Evolutionary conservation across 495 filamentous ascomycete species (phyloP).

Genomic region (Aspergillus mulundensis): DNA sequence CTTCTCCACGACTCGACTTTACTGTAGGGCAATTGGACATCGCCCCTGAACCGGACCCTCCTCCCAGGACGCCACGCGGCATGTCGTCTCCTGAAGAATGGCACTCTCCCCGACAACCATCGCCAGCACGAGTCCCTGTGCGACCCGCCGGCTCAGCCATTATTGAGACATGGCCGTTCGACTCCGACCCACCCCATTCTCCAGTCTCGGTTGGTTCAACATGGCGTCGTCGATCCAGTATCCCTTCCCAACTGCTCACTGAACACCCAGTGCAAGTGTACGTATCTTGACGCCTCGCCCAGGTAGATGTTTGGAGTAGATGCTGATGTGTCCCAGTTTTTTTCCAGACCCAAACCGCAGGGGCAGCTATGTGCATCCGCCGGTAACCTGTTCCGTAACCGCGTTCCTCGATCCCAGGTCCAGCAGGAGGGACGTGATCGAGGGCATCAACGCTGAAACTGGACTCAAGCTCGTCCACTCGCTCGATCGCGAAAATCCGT

Average conservation of each 20-base stretch:
- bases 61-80: not conserved
- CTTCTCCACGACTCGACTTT: not conserved
- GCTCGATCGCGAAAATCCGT: not conserved
- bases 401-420: not conserved
- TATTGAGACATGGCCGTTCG: not conserved
- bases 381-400: not conserved
- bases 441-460: not conserved
- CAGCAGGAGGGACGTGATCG: conserved; percentile 3
- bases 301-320: no score
- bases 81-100: not conserved
- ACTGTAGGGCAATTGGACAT: no score
- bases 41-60: not conserved
- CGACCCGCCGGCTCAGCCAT: not conserved
- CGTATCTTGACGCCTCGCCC: no score
- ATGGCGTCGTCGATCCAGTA: conserved; percentile 2
- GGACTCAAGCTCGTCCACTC: conserved; percentile 2
- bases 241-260: not conserved
- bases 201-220: not conserved
- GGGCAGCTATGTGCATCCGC: not conserved
- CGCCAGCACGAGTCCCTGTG: not conserved
- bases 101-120: not conserved
- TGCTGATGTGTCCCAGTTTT: no score
- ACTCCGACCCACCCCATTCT: not conserved
- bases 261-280: conserved; percentile 9
- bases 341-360: conserved; percentile 2